Base-by-base conservation (phyloP, 148 eudicot genomes). In the Chenopodium formosanum region DNA sequence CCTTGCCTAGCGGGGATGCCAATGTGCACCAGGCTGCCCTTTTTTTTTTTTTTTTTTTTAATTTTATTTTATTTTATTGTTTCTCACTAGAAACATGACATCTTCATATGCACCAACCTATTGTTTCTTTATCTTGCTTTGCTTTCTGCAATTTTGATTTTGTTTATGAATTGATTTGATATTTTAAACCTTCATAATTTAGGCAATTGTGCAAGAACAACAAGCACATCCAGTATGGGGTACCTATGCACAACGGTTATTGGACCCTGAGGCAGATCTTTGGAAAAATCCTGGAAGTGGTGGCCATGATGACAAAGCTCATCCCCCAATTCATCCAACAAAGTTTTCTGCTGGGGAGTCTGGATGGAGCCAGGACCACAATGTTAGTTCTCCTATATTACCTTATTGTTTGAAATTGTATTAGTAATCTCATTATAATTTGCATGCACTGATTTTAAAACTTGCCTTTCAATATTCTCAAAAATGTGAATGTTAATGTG, bases 301-400 rank as follows among this genome's bases (percentile, higher is more conserved):
- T 67, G 97, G 98, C 71, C 98, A 94, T 81, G 98, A 97, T 86
- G 99, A 97, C 91, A 97, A 97, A 85, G 98, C 99, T 70, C 99
- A 97, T 81, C 99, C 99, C 83, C 98, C 99, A 66, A 97, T 97
- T 82, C 99, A 97, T 85, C 99, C 99, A 6, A 97, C 99, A 78
- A 97, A 91, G 67, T 94, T 91, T 91, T 94, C 99, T 67, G 85
- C 90, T 67, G 99, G 99, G 75, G 95, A 92, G 86, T 81, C 94
- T 82, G 78, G 93, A 67, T 97, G 99, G 99, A 97, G 92, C 86
- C 95, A 90, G 72, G 92, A 94, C 70, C 98, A 97, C 90, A 89
- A 90, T 84, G 98, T 94, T 70, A 88, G 97, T 89, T 62, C 83
- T 56, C 62, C 64, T 64, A 65, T 64, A 25, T 19, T 67, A 23